Percentiles rank a stretch among this genome's conserved stretches.
Evolutionary conservation across 1,139 yeast species (phyloP).

Genomic region (Tardiomyces blankii): DNA sequence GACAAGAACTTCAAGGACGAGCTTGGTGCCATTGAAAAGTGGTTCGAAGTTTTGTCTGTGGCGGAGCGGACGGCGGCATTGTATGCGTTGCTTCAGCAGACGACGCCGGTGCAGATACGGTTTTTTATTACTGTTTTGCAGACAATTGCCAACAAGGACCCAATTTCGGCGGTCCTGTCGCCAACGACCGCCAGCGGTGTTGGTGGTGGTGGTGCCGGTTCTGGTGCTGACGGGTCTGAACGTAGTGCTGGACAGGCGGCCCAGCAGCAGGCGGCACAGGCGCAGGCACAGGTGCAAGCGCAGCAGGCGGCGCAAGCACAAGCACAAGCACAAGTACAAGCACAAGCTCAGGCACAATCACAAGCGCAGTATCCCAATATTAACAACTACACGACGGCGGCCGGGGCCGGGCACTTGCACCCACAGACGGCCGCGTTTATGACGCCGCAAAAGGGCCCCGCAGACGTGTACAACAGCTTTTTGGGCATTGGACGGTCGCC

Average conservation of each 20-base stretch:
- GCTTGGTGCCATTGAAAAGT: conserved; percentile 24
- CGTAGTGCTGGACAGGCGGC: no score
- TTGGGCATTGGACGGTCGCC: neutral
- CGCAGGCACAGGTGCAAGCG: no score
- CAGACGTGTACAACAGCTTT: neutral
- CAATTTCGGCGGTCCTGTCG: conserved; percentile 18
- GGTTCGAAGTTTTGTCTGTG: conserved; percentile 27
- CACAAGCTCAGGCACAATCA: no score
- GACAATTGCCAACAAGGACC: conserved; percentile 13
- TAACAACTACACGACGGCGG: neutral
- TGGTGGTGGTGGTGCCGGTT: neutral
- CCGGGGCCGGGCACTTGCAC: neutral
- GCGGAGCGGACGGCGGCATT: conserved; percentile 31
- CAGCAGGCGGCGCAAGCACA: no score
- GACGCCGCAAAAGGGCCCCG: neutral
- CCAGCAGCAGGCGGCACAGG: no score
- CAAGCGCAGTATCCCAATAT: no score
- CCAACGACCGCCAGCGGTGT: conserved; percentile 15
- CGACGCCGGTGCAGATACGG: conserved; percentile 28
- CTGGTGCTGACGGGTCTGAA: neutral
- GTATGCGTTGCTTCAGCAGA: conserved; percentile 26
- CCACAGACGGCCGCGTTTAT: neutral
- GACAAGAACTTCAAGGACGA: conserved; percentile 19
- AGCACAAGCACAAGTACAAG: no score
- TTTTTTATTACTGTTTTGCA: conserved; percentile 28